phyloP scores from a whole-genome alignment of 176 grass and related monocot species.

The Triticum turgidum region DNA sequence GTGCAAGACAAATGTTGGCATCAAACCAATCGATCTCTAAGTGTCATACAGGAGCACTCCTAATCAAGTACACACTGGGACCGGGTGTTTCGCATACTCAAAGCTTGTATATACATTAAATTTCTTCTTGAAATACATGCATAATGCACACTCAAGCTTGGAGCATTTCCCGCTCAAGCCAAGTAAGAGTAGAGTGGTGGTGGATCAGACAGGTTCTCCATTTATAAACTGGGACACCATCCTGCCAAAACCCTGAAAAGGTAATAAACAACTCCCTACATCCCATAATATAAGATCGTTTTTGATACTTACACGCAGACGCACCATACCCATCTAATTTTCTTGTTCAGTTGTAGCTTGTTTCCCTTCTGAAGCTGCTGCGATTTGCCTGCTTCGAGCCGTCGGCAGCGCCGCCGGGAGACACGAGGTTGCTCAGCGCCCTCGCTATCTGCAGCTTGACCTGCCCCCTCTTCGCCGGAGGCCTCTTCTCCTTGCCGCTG shows the following conservation, averaged over 20 bases:
- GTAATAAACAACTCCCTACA: no score
- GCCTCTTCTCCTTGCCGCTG: conserved; percentile 39
- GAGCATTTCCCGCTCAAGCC: not conserved
- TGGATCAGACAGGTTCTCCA: not conserved
- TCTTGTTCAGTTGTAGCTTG: conserved; percentile 9
- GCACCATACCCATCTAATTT: not conserved
- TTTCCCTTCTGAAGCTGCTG: conserved; percentile 22
- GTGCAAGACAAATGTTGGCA: no score
- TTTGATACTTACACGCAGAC: no score
- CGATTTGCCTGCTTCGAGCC: not conserved
- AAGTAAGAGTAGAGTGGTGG: not conserved
- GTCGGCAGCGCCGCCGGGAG: not conserved
- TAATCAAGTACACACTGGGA: not conserved
- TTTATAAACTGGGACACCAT: not conserved
- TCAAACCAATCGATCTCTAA: no score
- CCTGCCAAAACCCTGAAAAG: no score
- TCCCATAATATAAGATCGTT: no score
- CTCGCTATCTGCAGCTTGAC: conserved; percentile 36
- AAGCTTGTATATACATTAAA: not conserved
- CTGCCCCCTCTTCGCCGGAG: conserved; percentile 31
- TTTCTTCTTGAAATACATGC: no score
- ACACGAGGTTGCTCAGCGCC: conserved; percentile 26
- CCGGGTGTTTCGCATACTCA: not conserved
- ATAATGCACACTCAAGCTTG: no score
- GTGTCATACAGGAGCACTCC: no score